phyloP scores from a whole-genome alignment of 352 stramenopile species.

The Phytophthora palmivora region DNA sequence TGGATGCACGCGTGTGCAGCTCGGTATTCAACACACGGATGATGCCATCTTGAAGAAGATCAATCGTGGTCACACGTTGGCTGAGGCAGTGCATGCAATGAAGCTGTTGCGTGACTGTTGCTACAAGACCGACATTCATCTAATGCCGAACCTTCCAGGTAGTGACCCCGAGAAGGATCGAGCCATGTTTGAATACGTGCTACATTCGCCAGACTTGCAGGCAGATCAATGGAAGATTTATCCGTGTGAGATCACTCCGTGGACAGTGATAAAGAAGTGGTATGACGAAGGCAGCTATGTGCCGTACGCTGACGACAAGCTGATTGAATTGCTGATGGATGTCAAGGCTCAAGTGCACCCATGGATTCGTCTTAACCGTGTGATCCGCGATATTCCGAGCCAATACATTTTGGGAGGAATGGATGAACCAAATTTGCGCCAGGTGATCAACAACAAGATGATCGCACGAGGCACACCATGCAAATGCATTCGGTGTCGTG shows the following conservation, averaged over 20 bases:
- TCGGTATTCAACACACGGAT: constrained; percentile 94
- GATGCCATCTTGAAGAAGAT: constrained; percentile 92
- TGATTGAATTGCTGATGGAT: constrained; percentile 91
- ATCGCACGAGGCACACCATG: constrained; percentile 71
- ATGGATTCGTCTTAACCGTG: constrained; percentile 95
- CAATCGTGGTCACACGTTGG: constrained; percentile 87
- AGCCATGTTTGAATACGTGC: constrained; percentile 92
- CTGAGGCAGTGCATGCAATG: constrained; percentile 78
- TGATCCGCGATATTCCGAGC: constrained; percentile 94
- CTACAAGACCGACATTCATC: constrained; percentile 94
- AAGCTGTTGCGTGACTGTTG: constrained; percentile 92
- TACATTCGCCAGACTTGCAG: constrained; percentile 90
- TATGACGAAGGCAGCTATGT: constrained; percentile 90
- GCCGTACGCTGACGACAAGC: constrained; percentile 88
- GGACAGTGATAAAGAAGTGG: constrained; percentile 92
- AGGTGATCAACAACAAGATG: constrained; percentile 91
- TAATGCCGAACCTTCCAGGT: constrained; percentile 94
- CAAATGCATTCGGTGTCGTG: constrained; percentile 92
- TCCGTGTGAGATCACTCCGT: constrained; percentile 92
- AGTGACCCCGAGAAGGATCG: constrained; percentile 84
- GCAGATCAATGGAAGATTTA: constrained; percentile 97
- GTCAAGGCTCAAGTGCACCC: constrained; percentile 92
- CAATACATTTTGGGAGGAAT: constrained; percentile 94
- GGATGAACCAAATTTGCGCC: constrained; percentile 92
- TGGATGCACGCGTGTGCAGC: constrained; percentile 88